These are phyloP conservation scores for Elaeis guineensis DNA, from an alignment of 176 grass and related monocot species.

Conservation along the genomic window DNA sequence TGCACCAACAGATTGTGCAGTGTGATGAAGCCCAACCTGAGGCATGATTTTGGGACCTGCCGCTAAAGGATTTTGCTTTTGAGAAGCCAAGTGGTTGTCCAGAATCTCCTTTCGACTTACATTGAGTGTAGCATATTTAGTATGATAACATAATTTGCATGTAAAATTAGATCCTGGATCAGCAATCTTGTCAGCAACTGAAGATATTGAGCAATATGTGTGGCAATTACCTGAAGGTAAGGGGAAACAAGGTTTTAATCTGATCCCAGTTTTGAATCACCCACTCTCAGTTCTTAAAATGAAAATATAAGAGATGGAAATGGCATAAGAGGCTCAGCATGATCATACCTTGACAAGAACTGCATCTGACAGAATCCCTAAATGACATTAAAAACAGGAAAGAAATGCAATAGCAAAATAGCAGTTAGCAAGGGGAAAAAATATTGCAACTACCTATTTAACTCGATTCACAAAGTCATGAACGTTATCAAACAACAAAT, in stretches of 20 bases:
- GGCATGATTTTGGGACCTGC: not conserved
- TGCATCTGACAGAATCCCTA: constrained; percentile 69
- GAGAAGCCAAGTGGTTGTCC: constrained; percentile 10
- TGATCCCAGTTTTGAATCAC: not conserved
- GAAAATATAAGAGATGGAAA: not conserved
- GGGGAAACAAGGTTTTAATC: constrained; percentile 19
- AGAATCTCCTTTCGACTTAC: constrained; percentile 10
- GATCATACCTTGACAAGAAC: constrained; percentile 75
- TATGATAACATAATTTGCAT: constrained; percentile 55
- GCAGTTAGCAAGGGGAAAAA: constrained; percentile 14
- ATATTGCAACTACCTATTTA: not conserved
- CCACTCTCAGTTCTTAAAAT: constrained; percentile 1
- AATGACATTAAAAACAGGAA: constrained; percentile 29
- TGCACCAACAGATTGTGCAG: constrained; percentile 20
- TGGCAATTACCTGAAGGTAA: constrained; percentile 69
- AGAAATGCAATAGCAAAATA: constrained; percentile 28
- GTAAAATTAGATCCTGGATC: constrained; percentile 31
- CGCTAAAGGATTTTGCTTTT: constrained; percentile 2
- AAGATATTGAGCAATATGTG: constrained; percentile 50
- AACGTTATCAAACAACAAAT: constrained; percentile 8
- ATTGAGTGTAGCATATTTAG: constrained; percentile 14
- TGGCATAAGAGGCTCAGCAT: not conserved
- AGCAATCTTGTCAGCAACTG: constrained; percentile 26
- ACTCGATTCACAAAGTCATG: not conserved
- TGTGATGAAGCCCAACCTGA: not conserved